Evolutionary conservation across 305 asterid genomes (phyloP).

Genomic region (Petunia hybrid): DNA sequence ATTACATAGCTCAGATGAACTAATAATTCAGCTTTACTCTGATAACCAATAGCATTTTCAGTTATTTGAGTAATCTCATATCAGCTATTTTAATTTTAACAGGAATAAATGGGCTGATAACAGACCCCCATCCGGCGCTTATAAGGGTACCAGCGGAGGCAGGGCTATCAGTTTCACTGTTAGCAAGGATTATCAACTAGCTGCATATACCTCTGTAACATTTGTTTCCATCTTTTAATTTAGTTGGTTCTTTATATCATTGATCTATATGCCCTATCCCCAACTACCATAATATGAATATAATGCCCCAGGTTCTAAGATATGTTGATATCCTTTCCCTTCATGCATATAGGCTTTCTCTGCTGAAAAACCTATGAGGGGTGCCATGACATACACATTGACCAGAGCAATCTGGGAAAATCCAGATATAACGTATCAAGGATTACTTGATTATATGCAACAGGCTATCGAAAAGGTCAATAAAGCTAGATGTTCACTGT

Average conservation of each 20-base stretch:
- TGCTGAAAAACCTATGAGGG: conserved; percentile 49
- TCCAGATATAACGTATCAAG: conserved; percentile 47
- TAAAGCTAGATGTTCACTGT: conserved; percentile 39
- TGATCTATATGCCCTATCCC: not conserved
- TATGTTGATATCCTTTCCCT: not conserved
- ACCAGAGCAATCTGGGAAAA: conserved; percentile 53
- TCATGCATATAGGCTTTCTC: conserved; percentile 55
- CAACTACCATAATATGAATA: not conserved
- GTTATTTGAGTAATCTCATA: not conserved
- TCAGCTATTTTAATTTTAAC: conserved; percentile 22
- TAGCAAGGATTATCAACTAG: conserved; percentile 73
- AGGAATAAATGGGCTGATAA: conserved; percentile 62
- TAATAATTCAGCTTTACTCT: not conserved
- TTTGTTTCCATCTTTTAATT: conserved; percentile 21
- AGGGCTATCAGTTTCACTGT: conserved; percentile 72
- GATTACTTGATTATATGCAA: conserved; percentile 53
- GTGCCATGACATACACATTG: conserved; percentile 73
- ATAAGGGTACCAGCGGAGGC: conserved; percentile 72
- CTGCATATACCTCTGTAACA: conserved; percentile 73
- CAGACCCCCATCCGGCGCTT: conserved; percentile 52
- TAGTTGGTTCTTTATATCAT: not conserved
- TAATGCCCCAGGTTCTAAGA: not conserved
- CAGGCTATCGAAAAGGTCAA: conserved; percentile 50
- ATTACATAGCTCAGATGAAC: not conserved
- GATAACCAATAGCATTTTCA: not conserved